A percentile compares a stretch with the other conserved stretches of the same genome.
Evolutionary conservation across 257 asterid genomes (phyloP).

Genomic region (Pogostemon cablin): DNA sequence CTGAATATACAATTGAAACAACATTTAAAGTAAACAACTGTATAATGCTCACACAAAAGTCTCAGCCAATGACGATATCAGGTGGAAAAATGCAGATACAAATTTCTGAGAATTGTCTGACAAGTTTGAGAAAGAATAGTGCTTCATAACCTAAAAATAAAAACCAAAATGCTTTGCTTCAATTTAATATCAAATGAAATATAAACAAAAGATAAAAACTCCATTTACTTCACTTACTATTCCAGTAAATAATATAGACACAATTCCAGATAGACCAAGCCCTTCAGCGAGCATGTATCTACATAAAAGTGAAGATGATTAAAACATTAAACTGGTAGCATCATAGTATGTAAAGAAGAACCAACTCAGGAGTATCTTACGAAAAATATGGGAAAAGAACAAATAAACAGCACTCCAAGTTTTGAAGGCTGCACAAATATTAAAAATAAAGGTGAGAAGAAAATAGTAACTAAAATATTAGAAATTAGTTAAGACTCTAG

Average conservation of each 20-base stretch:
- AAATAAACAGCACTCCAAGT: conserved; percentile 98
- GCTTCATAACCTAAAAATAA: conserved; percentile 92
- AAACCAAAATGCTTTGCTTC: conserved; percentile 28
- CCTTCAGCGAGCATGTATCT: conserved; percentile 99
- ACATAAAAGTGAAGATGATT: conserved; percentile 34
- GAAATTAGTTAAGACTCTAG: conserved; percentile 17
- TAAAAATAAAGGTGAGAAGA: conserved; percentile 25
- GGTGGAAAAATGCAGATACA: conserved; percentile 95
- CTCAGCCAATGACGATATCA: conserved; percentile 95
- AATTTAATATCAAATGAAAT: conserved; percentile 30
- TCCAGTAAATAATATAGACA: conserved; percentile 97
- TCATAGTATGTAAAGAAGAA: conserved; percentile 13
- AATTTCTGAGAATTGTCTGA: conserved; percentile 95
- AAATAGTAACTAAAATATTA: conserved; percentile 11
- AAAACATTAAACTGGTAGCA: conserved; percentile 24
- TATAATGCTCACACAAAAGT: conserved; percentile 80
- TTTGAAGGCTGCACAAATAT: conserved; percentile 76
- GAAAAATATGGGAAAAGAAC: conserved; percentile 99
- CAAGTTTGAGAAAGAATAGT: conserved; percentile 82
- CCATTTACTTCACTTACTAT: conserved; percentile 62
- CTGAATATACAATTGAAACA: conserved; percentile 29
- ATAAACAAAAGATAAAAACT: conserved; percentile 25
- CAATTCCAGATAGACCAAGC: conserved; percentile 96
- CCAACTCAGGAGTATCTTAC: conserved; percentile 55
- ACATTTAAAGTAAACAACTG: conserved; percentile 20